Evolutionary conservation across 2,329 filamentous ascomycete genomes (phyloP), one percentile per base, ranked within the genome.

Genomic region (Neopestalotiopsis clavispora): DNA sequence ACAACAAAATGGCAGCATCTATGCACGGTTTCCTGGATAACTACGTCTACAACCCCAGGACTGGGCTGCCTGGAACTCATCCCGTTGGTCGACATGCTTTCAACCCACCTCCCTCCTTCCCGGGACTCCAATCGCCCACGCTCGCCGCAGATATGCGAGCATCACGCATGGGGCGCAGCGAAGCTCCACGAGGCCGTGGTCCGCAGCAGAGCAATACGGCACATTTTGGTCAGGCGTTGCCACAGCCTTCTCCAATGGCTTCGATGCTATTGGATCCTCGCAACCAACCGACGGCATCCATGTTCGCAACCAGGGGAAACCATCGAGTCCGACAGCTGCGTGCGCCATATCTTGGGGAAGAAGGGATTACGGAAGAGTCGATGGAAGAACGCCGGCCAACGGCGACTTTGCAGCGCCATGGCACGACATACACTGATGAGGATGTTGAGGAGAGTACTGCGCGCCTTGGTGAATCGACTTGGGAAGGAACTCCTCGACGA

Each of bases 1-100:
- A 99, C 76, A 94, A 95, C 71, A 99, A 99, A 83, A 97, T 99
- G 94, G 91, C 96, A n/a, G 93, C 94, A 17, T 98, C 95, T 0
- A 96, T 98, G 78, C 95, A 96, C 75, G 94, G 95, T 2, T 99
- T 99, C 79, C 84, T 98, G 69, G 94, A 98, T 77, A 95, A 97
- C 74, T 99, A 99, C 75, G 89, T 91, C 14, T 89, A 91, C 63
- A 93, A 94, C 74, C 90, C 91, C 3, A 91, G 90, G 78, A 89
- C 88, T 6, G 90, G 90, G 1, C 86, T 91, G 23, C 87, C 88
- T 6, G 88, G 89, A 23, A 85, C 89, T 67, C 81, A 90, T 45
- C 87, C 87, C 14, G 66, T 77, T 2, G 80, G 80, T 66, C 86
- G 84, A 69, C 85, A 85, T 68, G 86, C 87, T 57, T 95, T 95